Evolutionary conservation across 768 basidiomycete genomes (phyloP), one percentile per base, ranked within the genome.

Genomic region (Dictyophora rubrovolvata): DNA sequence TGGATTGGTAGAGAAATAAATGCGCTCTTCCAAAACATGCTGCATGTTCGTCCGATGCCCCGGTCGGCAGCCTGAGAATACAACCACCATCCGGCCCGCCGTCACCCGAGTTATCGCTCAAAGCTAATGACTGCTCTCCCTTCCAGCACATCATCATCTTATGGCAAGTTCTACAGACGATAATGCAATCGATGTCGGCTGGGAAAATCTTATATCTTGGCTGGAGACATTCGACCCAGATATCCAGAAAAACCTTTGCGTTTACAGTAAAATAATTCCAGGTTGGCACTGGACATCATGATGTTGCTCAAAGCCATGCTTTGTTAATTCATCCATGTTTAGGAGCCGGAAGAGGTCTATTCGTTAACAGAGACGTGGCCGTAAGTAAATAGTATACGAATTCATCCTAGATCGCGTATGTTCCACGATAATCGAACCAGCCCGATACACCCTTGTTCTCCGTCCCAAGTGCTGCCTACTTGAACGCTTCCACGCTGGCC

Each of bases 271-370:
- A 64, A 67, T 70, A 53, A 74, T 75, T 37, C 70, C 75, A 68
- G 82, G 86, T 87, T 28, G 28, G 28, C 28, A 28, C 28, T 28
- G 28, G 7, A 28, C 28, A 28, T 7, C 28, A 3, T 28, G 28
- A 28, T 28, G 7, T 28, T 7, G 28, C 28, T 28, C 28, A 28
- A 28, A 7, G 7, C 7, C 2, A 28, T 28, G 28, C 28, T 3
- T 28, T 28, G 2, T 28, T 3, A 28, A 28, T 28, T 58, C 56
- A 52, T 16, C 54, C 54, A 48, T 55, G 57, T 18, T n/a, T 58
- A 86, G 85, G 79, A 63, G 77, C 81, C 48, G 89, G 89, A 23
- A 76, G 84, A 69, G 91, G 89, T 8, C 73, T 93, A 51, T 87
- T 85, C 68, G 75, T 85, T 11, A 65, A 68, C 9, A 63, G 63